Conservation (phyloP, 225 moss, liverwort and hornwort genomes). For the Ulota crispa region DNA sequence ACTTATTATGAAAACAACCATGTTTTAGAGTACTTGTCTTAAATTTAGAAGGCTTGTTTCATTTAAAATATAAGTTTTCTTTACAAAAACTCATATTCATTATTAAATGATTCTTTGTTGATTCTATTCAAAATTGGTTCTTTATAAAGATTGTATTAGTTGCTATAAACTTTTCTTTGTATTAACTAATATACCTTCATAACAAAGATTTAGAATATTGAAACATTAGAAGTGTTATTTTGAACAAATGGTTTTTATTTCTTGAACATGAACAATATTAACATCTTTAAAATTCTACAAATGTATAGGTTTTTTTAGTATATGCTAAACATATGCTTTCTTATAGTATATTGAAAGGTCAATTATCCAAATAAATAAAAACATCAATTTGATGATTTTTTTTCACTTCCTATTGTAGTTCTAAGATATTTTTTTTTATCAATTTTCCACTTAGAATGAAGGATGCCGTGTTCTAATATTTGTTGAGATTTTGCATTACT, state of each 20-base stretch:
- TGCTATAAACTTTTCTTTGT: fast-evolving
- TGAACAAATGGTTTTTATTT: neutral
- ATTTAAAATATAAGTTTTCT: fast-evolving
- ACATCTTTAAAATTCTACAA: neutral
- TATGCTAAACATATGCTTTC: too few relatives aligned
- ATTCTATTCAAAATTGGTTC: neutral
- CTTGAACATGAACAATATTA: neutral
- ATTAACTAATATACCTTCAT: neutral
- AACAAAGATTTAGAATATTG: too few relatives aligned
- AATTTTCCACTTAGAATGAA: neutral
- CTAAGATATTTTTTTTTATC: neutral
- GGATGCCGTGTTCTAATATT: fast-evolving
- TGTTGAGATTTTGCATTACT: neutral
- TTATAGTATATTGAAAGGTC: neutral
- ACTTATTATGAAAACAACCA: neutral
- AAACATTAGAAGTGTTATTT: too few relatives aligned
- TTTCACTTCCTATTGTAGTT: too few relatives aligned
- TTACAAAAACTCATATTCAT: fast-evolving
- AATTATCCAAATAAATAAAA: neutral
- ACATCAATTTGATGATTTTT: neutral
- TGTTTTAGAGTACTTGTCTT: neutral
- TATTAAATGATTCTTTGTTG: fast-evolving
- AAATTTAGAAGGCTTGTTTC: too few relatives aligned
- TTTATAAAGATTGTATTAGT: neutral
- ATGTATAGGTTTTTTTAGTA: too few relatives aligned